Base-by-base conservation (phyloP, 495 filamentous ascomycete genomes). In the Melanomma pulvis-pyrius region DNA sequence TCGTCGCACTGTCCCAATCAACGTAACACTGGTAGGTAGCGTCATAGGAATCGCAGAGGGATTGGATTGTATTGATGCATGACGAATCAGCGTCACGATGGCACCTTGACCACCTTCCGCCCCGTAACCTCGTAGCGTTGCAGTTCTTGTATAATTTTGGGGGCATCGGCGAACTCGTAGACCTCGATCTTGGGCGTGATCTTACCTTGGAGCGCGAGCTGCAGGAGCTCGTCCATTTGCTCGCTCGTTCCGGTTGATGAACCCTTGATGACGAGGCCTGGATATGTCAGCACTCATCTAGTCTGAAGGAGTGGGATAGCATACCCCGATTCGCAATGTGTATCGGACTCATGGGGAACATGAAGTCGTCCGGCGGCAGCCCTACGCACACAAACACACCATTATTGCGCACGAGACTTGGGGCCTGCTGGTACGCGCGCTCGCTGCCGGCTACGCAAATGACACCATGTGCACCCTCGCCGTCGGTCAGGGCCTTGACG, bases 141-240 rank as follows among this genome's bases (percentile, higher is more conserved):
- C 29, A 70, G 34, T 58, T 67, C 58, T 29, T 66, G 34, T 17
- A 70, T 65, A 21, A 70, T 67, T 49, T 70, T 62, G 8, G 55
- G 49, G 29, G 58, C 54, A 11, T 70, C 62, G 11, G 17, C 19
- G 44, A 70, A 70, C 8, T 66, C 62, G 58, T 66, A 70, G 3
- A 70, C 68, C 19, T 70, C 68, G 34, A 70, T 70, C 62, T 67
- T 67, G 1, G 68, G 68, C 29, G 63, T 67, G 28, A 70, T 67
- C 46, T 66, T 67, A 1, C 63, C 58, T 39, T 66, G 46, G 9
- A 65, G 30, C 0, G 63, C 68, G n/a, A 49, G 52, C 34, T 70
- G 63, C 2, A 70, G 46, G 12, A 70, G 57, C 30, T 70, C 68
- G 30, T 65, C 68, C 68, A 70, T 70, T 30, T 70, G 62, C 12